A percentile compares a stretch with the other conserved stretches of the same genome.
These are phyloP conservation scores for Botryosphaeria agaves DNA, from an alignment of 2,329 filamentous ascomycete genomes.

Conservation along the genomic window DNA sequence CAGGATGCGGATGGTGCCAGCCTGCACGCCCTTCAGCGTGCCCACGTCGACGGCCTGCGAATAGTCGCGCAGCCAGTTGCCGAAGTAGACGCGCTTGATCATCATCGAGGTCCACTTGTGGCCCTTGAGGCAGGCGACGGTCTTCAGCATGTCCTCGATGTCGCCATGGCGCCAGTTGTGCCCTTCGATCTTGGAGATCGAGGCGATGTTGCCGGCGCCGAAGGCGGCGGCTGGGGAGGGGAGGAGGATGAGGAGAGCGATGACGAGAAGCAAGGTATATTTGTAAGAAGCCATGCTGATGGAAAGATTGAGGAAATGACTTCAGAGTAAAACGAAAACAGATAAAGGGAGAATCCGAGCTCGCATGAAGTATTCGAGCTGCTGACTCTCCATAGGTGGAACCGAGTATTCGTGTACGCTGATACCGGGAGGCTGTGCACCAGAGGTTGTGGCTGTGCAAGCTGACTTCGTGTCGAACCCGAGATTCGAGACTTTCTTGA, in stretches of 20 bases:
- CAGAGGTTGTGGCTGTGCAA: no score
- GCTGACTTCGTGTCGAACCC: no score
- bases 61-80: constrained; percentile 32
- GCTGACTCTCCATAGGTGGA: no score
- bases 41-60: constrained; percentile 37
- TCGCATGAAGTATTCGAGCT: no score
- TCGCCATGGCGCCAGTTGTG: constrained; percentile 36
- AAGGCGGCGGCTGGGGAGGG: constrained; percentile 20
- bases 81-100: constrained; percentile 21
- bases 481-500: no score
- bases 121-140: constrained; percentile 25
- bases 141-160: constrained; percentile 33
- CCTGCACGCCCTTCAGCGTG: constrained; percentile 34
- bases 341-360: no score
- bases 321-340: no score
- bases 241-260: constrained; percentile 5
- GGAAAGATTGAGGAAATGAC: no score
- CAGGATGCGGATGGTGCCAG: constrained; percentile 35
- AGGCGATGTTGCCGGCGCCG: constrained; percentile 30
- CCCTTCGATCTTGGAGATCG: constrained; percentile 24
- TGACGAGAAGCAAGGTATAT: neutral
- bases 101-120: constrained; percentile 26
- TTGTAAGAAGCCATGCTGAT: neutral
- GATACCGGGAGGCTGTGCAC: no score
- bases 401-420: no score